Evolutionary conservation across 1,284 basidiomycete genomes (phyloP).

Genomic region (Ceratobasidium sp.): DNA sequence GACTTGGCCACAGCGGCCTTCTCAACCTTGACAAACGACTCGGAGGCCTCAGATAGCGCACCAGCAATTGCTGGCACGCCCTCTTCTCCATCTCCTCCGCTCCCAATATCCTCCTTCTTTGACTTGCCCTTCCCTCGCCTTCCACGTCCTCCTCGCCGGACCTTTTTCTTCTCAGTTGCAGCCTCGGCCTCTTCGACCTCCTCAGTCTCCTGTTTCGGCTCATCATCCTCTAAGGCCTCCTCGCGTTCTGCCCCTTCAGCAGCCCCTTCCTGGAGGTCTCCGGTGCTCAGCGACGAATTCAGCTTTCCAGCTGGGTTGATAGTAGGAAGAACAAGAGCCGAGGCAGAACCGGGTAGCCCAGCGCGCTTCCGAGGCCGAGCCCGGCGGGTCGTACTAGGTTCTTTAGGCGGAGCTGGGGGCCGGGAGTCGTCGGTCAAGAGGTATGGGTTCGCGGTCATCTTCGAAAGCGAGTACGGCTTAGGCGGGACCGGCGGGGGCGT

Average conservation of each 20-base stretch:
- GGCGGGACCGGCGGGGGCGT: slow-evolving; percentile 37
- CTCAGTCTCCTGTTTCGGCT: slow-evolving; percentile 59
- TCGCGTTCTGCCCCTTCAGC: slow-evolving; percentile 6
- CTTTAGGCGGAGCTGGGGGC: slow-evolving; percentile 28
- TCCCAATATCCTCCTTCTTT: slow-evolving; percentile 60
- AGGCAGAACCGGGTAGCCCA: slow-evolving; percentile 15
- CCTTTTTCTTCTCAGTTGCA: slow-evolving; percentile 62
- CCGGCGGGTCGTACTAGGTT: no score
- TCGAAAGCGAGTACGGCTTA: slow-evolving; percentile 33
- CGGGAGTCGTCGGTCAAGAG: slow-evolving; percentile 14
- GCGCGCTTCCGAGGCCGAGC: not conserved
- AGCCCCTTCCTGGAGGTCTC: not conserved
- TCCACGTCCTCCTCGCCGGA: slow-evolving; percentile 63
- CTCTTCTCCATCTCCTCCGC: slow-evolving; percentile 7
- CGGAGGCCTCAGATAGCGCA: slow-evolving; percentile 1
- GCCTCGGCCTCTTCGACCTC: slow-evolving; percentile 60
- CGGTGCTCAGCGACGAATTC: not conserved
- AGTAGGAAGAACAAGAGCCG: slow-evolving; percentile 10
- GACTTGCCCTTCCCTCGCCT: slow-evolving; percentile 58
- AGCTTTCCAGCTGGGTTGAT: slow-evolving; percentile 15
- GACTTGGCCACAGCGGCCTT: slow-evolving; percentile 17
- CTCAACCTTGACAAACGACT: slow-evolving; percentile 33
- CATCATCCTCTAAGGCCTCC: not conserved
- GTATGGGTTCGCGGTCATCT: slow-evolving; percentile 29
- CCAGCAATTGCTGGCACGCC: not conserved